Percentiles rank a stretch among this genome's conserved stretches.
These are phyloP conservation scores for Neonothopanus nambi DNA, from an alignment of 1,284 basidiomycete species.

Conservation along the genomic window DNA sequence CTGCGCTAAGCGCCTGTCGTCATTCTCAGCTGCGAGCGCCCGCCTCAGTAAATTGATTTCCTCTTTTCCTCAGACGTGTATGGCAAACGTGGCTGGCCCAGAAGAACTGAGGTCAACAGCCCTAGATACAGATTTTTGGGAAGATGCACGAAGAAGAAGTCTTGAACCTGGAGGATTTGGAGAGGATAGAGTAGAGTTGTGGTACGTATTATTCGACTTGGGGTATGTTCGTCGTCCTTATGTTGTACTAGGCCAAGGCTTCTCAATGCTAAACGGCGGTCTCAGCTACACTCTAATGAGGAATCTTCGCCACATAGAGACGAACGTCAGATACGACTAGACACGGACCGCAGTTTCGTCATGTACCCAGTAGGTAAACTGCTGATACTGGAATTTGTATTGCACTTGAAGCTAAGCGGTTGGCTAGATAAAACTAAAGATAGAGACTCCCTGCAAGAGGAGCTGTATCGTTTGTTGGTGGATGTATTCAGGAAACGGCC, in stretches of 20 bases:
- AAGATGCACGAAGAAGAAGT: slow-evolving; percentile 31
- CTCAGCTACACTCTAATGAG: background rate
- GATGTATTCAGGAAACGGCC: slow-evolving; percentile 74
- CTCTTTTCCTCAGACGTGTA: no score
- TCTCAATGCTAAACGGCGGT: slow-evolving; percentile 34
- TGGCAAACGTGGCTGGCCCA: no score
- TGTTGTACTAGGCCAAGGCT: slow-evolving; percentile 45
- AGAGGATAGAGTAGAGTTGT: slow-evolving; percentile 50
- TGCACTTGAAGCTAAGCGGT: slow-evolving; percentile 14
- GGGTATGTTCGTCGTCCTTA: slow-evolving; percentile 1
- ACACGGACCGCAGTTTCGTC: slow-evolving; percentile 89
- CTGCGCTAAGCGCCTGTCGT: no score
- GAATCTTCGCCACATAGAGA: slow-evolving; percentile 55
- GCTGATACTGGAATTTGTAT: slow-evolving; percentile 21
- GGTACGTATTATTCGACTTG: slow-evolving; percentile 40
- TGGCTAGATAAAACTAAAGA: slow-evolving; percentile 30
- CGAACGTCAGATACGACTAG: slow-evolving; percentile 82
- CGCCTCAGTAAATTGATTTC: no score
- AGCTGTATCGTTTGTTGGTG: slow-evolving; percentile 75
- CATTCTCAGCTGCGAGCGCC: no score
- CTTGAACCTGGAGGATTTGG: slow-evolving; percentile 66
- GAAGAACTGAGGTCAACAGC: no score
- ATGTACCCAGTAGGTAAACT: slow-evolving; percentile 81
- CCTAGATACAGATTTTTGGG: slow-evolving; percentile 2
- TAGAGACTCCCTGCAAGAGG: slow-evolving; percentile 58